Base-by-base conservation (phyloP, 257 asterid genomes). In the Thymus quinquecostatus region DNA sequence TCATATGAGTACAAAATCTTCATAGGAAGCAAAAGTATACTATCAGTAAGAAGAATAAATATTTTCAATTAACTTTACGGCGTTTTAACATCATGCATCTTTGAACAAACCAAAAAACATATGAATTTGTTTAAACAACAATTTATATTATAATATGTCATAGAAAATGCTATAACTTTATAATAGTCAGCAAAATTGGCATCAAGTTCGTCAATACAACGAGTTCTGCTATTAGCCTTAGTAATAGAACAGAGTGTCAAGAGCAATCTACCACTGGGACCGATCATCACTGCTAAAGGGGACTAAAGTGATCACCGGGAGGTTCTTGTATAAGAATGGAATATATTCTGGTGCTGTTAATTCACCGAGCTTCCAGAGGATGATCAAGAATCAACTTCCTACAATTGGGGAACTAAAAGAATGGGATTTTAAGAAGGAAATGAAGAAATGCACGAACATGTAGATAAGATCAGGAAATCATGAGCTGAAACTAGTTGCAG, bases 401-500 rank as follows among this genome's bases (percentile, higher is more conserved):
- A 86, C 82, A 3, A 11, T 14, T 30, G 40, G 77, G 36, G 92
- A 87, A 77, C 75, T 92, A 63, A 75, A 70, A 57, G 92, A 90
- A 4, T 82, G 86, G 92, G 81, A 85, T 44, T 80, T 82, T 34
- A 28, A 74, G 54, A 87, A 85, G 33, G 74, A 64, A 0, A 8
- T 81, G 71, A 56, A 66, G 92, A 85, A 73, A 79, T 72, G 78
- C 77, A 5, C 11, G 71, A 65, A 0, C 75, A 79, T 21, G 83
- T 83, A 44, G 59, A 51, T 2, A 78, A 68, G 3, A 68, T 85
- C 10, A 78, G 55, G 48, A 77, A 3, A 2, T 79, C 88, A 6
- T 89, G 95, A 92, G 70, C 69, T 12, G 57, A 54, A 14, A 77
- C 88, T 0, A 92, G 96, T 0, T 88, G 96, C 75, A 91, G 89